These are phyloP conservation scores for Phytophthora kernoviae DNA, from an alignment of 352 stramenopile genomes.

Conservation along the genomic window DNA sequence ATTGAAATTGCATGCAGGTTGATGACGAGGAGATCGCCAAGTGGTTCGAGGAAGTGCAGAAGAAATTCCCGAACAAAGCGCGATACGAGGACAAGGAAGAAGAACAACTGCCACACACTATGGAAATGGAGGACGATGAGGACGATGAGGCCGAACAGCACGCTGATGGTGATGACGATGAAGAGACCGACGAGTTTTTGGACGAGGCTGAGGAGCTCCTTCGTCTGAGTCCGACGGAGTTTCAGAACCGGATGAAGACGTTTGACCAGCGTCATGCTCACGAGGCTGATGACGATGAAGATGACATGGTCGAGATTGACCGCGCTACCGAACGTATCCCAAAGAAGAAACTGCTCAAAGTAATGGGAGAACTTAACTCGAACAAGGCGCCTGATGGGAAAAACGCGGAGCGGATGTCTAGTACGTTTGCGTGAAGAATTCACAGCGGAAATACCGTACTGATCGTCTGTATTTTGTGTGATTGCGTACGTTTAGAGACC, in stretches of 20 bases:
- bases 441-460: neutral
- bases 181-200: slow-evolving; percentile 71
- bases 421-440: slow-evolving; percentile 41
- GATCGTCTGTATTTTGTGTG: neutral
- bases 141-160: slow-evolving; percentile 43
- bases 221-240: slow-evolving; percentile 55
- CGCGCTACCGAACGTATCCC: slow-evolving; percentile 71
- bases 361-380: slow-evolving; percentile 67
- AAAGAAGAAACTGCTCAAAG: slow-evolving; percentile 71
- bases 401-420: slow-evolving; percentile 59
- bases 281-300: slow-evolving; percentile 22
- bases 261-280: slow-evolving; percentile 49
- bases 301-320: slow-evolving; percentile 54
- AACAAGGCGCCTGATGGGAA: slow-evolving; percentile 39
- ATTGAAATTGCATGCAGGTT: slow-evolving; percentile 15
- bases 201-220: slow-evolving; percentile 79
- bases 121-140: slow-evolving; percentile 41
- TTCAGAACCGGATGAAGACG: slow-evolving; percentile 63
- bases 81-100: slow-evolving; percentile 20
- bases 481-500: slow-evolving; percentile 56
- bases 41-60: slow-evolving; percentile 57
- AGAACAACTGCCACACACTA: slow-evolving; percentile 22
- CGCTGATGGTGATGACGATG: slow-evolving; percentile 46
- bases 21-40: slow-evolving; percentile 48
- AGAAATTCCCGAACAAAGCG: slow-evolving; percentile 34